Evolutionary conservation across 768 basidiomycete species (phyloP), one percentile per base, ranked within the genome.

Genomic region (Neoboletus magnificus): DNA sequence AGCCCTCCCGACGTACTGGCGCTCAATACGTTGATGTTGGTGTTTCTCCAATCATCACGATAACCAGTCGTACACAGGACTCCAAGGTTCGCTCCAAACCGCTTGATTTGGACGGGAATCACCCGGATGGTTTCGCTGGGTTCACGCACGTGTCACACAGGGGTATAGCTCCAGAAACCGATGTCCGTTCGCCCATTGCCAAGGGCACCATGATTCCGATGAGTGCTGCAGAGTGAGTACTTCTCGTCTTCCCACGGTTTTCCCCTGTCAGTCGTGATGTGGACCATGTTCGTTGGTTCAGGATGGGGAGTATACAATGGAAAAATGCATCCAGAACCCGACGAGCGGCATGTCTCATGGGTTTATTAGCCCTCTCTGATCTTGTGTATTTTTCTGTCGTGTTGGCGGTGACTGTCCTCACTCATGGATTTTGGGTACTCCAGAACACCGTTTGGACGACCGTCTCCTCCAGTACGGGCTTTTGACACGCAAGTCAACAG

Each of bases 181-280:
- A 71, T 33, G 69, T 69, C 42, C 69, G 69, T 43, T 71, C 69
- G 41, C 71, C 69, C 16, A 60, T 71, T 36, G 43, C 35, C 41
- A 64, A 45, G 37, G 65, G 69, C 13, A 57, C 62, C 4, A 58
- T 62, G 54, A 10, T 72, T 30, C 69, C 69, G 35, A 51, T 55
- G 27, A 56, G 50, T 23, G 41, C 46, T 10, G 27, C 50, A 47
- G 61, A 58, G 69, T 71, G 55, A 64, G 69, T 67, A 33, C 25
- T 37, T 52, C 11, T 22, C 22, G n/a, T 43, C 13, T 46, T 46
- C 2, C 13, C 29, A 5, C 36, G 11, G 30, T 22, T 41, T 41
- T 49, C n/a, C 5, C 48, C 39, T 23, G 40, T 33, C 45, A 43
- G 59, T 53, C 36, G 49, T 64, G 50, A 55, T 54, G 35, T 23